A percentile compares a stretch with the other conserved stretches of the same genome.
Conservation (phyloP, 306 rosid genomes). For the Vigna unguiculata region DNA sequence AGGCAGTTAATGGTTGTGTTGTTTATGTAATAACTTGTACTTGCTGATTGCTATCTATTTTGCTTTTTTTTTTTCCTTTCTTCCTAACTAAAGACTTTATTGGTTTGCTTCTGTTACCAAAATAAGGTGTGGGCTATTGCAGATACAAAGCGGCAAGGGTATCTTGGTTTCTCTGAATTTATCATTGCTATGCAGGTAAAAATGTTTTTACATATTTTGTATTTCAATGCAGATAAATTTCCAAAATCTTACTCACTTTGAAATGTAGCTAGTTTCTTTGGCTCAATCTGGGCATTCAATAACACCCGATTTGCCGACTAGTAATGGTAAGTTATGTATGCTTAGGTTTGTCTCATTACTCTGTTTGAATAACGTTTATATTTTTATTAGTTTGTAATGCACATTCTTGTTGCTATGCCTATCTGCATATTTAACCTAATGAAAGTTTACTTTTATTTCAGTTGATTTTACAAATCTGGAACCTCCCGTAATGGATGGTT, state of each 20-base stretch:
- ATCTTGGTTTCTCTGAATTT: conserved; percentile 86
- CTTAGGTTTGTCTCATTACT: conserved; percentile 24
- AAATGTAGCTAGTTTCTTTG: conserved; percentile 47
- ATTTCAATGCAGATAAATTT: conserved; percentile 22
- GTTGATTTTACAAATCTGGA: conserved; percentile 63
- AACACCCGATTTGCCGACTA: conserved; percentile 49
- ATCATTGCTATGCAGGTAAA: conserved; percentile 87
- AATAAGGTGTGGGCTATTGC: conserved; percentile 94
- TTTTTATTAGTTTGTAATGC: conserved; percentile 24
- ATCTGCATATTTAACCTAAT: conserved; percentile 14
- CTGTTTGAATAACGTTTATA: conserved; percentile 31
- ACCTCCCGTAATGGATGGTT: conserved; percentile 80
- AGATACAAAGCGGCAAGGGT: conserved; percentile 93
- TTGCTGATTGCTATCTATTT: conserved; percentile 6
- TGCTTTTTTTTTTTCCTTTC: neutral
- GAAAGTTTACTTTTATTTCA: conserved; percentile 52
- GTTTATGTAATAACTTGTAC: conserved; percentile 5
- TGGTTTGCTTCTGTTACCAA: conserved; percentile 28
- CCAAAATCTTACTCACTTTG: conserved; percentile 36
- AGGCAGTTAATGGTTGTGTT: conserved; percentile 14
- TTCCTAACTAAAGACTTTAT: conserved; percentile 34
- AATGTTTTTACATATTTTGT: conserved; percentile 1
- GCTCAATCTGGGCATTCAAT: conserved; percentile 53
- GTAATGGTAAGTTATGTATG: conserved; percentile 46
- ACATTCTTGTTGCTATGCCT: conserved; percentile 1